Evolutionary conservation across 768 basidiomycete species (phyloP), one percentile per base, ranked within the genome.

Genomic region (Mycena haematopus): DNA sequence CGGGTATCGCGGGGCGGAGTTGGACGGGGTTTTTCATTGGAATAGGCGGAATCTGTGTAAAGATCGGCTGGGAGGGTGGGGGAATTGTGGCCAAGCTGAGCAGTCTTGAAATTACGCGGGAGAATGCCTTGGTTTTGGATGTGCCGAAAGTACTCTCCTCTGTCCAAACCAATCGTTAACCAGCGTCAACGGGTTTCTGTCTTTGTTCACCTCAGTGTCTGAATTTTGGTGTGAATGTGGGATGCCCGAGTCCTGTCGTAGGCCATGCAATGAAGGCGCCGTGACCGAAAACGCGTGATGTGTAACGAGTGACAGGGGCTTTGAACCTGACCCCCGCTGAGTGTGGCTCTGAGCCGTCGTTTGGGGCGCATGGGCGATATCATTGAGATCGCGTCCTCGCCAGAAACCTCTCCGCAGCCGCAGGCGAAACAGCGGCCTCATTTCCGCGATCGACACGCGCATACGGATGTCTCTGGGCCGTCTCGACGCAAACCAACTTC

Each of bases 121-220:
- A 56, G 1, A 9, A 17, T 52, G n/a, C 55, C 29, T 40, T 61
- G 65, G 70, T 92, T 92, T 60, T 85, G 87, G 36, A 76, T 68
- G 63, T 83, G 90, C 56, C 89, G 81, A 60, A 87, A 90, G 45
- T 91, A 86, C 71, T 92, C 90, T 11, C 88, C 90, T 70, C 90
- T 91, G 61, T 4, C 31, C 44, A 52, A 45, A 46, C 29, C 44
- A 52, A 45, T 44, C n/a, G 22, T 29, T 33, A 42, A 29, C 54
- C 11, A 44, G 13, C 11, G 29, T 5, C 22, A 22, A 45, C 8
- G 7, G 36, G 36, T 55, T 27, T 36, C 10, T 29, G 27, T 22
- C 24, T n/a, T 24, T 27, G 27, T 3, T 29, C 46, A 53, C 45
- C 52, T 66, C 24, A 65, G 52, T 3, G 44, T 54, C 47, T 45